Evolutionary conservation across 768 basidiomycete genomes (phyloP).

Genomic region (Podaxis carcinomalis): DNA sequence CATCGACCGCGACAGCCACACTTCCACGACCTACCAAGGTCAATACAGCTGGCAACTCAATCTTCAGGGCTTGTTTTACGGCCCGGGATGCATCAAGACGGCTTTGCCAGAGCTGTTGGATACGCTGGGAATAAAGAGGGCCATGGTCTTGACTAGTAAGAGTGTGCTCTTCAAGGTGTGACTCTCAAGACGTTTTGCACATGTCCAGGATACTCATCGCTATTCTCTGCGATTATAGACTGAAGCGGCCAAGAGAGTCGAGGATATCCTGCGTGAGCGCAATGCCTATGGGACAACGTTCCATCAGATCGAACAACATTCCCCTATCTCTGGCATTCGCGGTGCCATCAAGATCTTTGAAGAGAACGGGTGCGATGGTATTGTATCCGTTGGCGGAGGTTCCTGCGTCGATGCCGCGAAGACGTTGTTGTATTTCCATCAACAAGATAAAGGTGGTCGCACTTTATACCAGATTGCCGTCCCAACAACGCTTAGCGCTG

Average conservation of each 20-base stretch:
- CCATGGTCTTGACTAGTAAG: conserved; percentile 67
- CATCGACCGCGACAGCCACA: conserved; percentile 18
- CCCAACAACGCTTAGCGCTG: conserved; percentile 78
- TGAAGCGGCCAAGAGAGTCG: conserved; percentile 52
- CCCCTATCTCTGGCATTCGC: conserved; percentile 63
- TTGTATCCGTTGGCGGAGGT: conserved; percentile 76
- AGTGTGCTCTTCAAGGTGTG: conserved; percentile 7
- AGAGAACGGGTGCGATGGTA: conserved; percentile 56
- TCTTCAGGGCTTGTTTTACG: conserved; percentile 66
- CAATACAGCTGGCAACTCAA: conserved; percentile 67
- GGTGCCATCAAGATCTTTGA: conserved; percentile 52
- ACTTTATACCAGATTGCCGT: conserved; percentile 69
- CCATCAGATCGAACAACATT: conserved; percentile 68
- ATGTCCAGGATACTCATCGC: not conserved
- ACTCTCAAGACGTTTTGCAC: not conserved
- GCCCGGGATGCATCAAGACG: conserved; percentile 59
- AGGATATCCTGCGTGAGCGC: conserved; percentile 49
- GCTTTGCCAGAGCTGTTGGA: conserved; percentile 62
- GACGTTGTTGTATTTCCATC: conserved; percentile 60
- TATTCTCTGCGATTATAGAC: conserved; percentile 36
- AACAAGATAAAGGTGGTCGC: conserved; percentile 48
- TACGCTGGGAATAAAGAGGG: conserved; percentile 54
- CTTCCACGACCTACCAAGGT: conserved; percentile 36
- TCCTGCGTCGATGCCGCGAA: conserved; percentile 80
- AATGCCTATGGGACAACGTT: conserved; percentile 67